Percentiles rank a stretch among this genome's conserved stretches.
These are phyloP conservation scores for Neopestalotiopsis clavispora DNA, from an alignment of 2,329 filamentous ascomycete genomes.

Conservation along the genomic window DNA sequence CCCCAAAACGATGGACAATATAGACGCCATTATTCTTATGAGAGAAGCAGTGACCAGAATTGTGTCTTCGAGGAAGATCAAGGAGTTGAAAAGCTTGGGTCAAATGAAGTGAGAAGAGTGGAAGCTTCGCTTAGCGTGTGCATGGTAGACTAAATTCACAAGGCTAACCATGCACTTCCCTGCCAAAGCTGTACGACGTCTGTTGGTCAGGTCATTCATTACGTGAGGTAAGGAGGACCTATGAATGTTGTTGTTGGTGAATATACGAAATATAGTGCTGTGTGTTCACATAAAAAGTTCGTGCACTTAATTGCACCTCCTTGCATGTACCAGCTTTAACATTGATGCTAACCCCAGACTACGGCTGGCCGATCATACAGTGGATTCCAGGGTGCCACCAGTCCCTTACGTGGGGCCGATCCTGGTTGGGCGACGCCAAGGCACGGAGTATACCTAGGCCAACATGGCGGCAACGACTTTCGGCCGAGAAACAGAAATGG, in stretches of 20 bases:
- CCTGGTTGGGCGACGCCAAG: too few relatives aligned
- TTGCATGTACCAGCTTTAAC: too few relatives aligned
- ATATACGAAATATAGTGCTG: conserved; percentile 19
- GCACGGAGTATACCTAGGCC: too few relatives aligned
- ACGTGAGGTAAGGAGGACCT: neutral
- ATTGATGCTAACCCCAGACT: too few relatives aligned
- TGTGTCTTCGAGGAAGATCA: neutral
- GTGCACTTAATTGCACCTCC: too few relatives aligned
- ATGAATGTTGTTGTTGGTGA: neutral
- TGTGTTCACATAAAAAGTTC: neutral
- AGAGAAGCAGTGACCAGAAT: neutral
- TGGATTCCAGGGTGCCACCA: too few relatives aligned
- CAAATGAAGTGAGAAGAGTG: neutral
- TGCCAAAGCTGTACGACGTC: neutral
- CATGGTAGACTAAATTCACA: neutral
- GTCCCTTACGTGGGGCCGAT: too few relatives aligned
- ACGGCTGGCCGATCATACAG: too few relatives aligned
- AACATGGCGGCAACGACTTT: too few relatives aligned
- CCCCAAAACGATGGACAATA: neutral
- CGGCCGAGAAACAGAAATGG: too few relatives aligned
- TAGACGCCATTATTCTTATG: neutral
- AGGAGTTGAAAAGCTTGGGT: neutral
- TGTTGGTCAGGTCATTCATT: neutral
- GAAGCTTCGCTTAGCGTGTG: neutral
- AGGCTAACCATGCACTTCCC: neutral